These are phyloP conservation scores for Gyrodon lividus DNA, from an alignment of 768 basidiomycete genomes.

Conservation along the genomic window DNA sequence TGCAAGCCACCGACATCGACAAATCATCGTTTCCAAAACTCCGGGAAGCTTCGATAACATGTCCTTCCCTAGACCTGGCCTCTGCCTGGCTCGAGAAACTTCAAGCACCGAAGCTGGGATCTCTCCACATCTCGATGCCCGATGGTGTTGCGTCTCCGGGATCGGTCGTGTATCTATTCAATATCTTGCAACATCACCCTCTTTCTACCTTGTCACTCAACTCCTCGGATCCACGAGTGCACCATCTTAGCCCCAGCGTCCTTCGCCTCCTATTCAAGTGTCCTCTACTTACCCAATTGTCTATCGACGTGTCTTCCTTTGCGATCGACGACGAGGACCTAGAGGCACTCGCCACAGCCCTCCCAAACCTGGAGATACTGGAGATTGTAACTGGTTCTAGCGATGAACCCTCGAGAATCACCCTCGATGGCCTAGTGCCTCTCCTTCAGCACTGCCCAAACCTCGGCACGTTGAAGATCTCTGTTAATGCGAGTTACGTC, in stretches of 20 bases:
- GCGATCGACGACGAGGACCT: not conserved
- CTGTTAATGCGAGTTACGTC: not conserved
- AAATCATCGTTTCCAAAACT: no score
- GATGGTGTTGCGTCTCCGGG: no score
- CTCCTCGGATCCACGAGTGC: not conserved
- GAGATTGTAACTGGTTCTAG: not conserved
- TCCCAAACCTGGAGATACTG: not conserved
- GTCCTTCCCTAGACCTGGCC: no score
- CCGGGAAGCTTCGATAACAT: no score
- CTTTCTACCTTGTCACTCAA: no score
- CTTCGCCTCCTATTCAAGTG: not conserved
- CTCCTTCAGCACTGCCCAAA: not conserved
- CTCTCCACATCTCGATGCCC: no score
- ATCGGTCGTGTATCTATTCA: no score
- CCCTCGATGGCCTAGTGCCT: not conserved
- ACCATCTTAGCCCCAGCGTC: not conserved
- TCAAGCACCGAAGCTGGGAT: no score
- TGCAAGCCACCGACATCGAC: no score
- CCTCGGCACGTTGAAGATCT: not conserved
- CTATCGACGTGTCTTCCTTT: not conserved
- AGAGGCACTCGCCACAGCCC: not conserved
- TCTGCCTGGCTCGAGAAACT: no score
- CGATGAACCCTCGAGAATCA: not conserved
- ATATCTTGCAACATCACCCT: no score
- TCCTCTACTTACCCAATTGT: not conserved